These are phyloP conservation scores for Kwoniella shivajii DNA, from an alignment of 1,284 basidiomycete species.

Conservation along the genomic window DNA sequence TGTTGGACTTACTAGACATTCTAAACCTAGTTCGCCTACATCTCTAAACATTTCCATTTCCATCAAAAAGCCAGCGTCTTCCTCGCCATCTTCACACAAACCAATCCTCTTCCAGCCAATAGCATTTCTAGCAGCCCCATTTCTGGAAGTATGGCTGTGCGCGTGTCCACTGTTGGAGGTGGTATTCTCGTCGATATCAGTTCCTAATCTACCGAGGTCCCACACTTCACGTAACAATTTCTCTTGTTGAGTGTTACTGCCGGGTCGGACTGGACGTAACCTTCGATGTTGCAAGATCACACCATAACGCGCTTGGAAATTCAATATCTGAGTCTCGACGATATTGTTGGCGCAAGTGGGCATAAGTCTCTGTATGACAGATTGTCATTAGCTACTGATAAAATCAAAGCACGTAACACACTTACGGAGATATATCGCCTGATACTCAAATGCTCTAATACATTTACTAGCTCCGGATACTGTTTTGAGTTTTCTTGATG, in stretches of 20 bases:
- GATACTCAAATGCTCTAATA: conserved; percentile 74
- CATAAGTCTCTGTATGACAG: conserved; percentile 70
- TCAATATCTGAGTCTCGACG: conserved; percentile 79
- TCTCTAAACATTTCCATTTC: conserved; percentile 82
- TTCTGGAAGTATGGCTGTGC: neutral
- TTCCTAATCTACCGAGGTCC: conserved; percentile 56
- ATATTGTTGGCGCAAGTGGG: conserved; percentile 69
- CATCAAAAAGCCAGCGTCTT: conserved; percentile 71
- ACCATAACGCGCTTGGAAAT: conserved; percentile 87
- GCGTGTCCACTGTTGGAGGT: neutral
- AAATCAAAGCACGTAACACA: conserved; percentile 12
- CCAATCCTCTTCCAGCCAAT: conserved; percentile 56
- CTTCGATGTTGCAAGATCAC: conserved; percentile 80
- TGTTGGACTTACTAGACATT: conserved; percentile 68
- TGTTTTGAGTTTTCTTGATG: conserved; percentile 38
- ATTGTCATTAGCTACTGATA: conserved; percentile 1
- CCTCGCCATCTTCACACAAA: conserved; percentile 54
- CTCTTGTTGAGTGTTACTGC: conserved; percentile 64
- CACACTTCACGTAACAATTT: conserved; percentile 72
- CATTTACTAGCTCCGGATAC: conserved; percentile 39
- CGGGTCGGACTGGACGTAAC: conserved; percentile 71
- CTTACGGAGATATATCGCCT: conserved; percentile 80
- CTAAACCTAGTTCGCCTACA: conserved; percentile 81
- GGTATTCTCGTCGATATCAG: neutral
- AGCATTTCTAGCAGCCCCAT: conserved; percentile 18